phyloP scores from a whole-genome alignment of 2,329 filamentous ascomycete genomes.

The Pseudocercospora crystallina region DNA sequence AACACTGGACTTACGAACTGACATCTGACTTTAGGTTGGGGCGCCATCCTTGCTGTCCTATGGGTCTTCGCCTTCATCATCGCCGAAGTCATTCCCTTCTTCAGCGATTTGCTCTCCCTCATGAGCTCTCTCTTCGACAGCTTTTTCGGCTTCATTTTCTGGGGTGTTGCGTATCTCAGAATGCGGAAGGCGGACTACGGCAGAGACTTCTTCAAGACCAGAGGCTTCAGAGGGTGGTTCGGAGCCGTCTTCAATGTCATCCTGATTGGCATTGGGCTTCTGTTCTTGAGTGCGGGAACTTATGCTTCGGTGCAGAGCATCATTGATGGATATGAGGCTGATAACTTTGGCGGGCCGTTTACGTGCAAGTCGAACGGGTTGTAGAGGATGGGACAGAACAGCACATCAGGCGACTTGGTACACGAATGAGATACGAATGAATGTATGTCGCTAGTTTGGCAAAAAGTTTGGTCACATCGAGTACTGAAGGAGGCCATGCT shows the following conservation, averaged over 20 bases:
- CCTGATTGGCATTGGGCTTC: constrained; percentile 73
- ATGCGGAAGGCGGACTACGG: constrained; percentile 68
- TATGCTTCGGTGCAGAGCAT: constrained; percentile 67
- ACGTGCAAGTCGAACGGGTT: constrained; percentile 16
- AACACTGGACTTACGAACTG: no score
- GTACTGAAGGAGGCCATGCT: no score
- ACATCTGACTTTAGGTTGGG: constrained; percentile 55
- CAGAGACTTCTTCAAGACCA: constrained; percentile 52
- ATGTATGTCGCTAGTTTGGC: no score
- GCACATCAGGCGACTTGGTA: not conserved
- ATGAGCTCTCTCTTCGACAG: constrained; percentile 91
- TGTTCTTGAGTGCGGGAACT: constrained; percentile 79
- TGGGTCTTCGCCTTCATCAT: constrained; percentile 94
- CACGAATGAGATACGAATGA: no score
- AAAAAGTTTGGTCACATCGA: no score
- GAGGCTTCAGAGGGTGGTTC: constrained; percentile 54
- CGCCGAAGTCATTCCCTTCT: constrained; percentile 90
- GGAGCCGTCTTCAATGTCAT: constrained; percentile 67
- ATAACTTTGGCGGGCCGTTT: constrained; percentile 46
- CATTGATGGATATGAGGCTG: not conserved
- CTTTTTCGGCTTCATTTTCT: constrained; percentile 95
- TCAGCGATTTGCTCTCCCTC: constrained; percentile 70
- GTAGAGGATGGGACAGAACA: constrained; percentile 12
- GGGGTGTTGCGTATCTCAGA: constrained; percentile 76
- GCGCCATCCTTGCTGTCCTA: constrained; percentile 67